Conservation (phyloP, 1,139 yeast genomes). For the Entelexis paramagnoliae region DNA sequence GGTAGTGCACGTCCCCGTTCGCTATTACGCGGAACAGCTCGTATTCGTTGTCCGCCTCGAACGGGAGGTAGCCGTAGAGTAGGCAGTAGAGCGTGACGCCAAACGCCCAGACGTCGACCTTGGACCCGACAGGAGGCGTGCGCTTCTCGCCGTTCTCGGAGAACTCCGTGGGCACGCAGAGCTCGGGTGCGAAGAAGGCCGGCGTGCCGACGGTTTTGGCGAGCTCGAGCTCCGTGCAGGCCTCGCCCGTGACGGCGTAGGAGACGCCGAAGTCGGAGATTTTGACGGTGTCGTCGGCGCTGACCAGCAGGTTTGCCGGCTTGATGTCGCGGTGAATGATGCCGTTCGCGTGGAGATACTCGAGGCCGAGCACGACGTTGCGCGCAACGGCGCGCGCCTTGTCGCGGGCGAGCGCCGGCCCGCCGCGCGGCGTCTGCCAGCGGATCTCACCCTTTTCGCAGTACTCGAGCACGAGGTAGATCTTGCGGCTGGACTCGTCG, state of each 20-base stretch:
- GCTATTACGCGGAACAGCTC: conserved; percentile 79
- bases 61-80: conserved; percentile 80
- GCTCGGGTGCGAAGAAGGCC: conserved; percentile 72
- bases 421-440: conserved; percentile 51
- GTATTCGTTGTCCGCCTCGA: conserved; percentile 79
- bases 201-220: conserved; percentile 91
- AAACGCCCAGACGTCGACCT: conserved; percentile 92
- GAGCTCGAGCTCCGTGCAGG: conserved; percentile 56
- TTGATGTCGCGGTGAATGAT: conserved; percentile 94
- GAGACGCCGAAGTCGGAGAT: conserved; percentile 97
- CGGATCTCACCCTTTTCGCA: conserved; percentile 85
- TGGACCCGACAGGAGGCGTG: conserved; percentile 48
- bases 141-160: conserved; percentile 20
- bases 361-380: conserved; percentile 81
- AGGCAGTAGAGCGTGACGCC: conserved; percentile 90
- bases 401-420: conserved; percentile 55
- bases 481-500: conserved; percentile 71
- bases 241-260: conserved; percentile 48
- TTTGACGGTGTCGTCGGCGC: conserved; percentile 66
- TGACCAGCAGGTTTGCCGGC: conserved; percentile 82
- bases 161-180: conserved; percentile 36
- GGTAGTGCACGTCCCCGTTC: conserved; percentile 51
- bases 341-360: conserved; percentile 86
- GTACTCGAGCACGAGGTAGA: conserved; percentile 83
- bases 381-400: conserved; percentile 63